Base-by-base conservation (phyloP, 805 yeast genomes). In the Trichomonascus vanleenenianus region DNA sequence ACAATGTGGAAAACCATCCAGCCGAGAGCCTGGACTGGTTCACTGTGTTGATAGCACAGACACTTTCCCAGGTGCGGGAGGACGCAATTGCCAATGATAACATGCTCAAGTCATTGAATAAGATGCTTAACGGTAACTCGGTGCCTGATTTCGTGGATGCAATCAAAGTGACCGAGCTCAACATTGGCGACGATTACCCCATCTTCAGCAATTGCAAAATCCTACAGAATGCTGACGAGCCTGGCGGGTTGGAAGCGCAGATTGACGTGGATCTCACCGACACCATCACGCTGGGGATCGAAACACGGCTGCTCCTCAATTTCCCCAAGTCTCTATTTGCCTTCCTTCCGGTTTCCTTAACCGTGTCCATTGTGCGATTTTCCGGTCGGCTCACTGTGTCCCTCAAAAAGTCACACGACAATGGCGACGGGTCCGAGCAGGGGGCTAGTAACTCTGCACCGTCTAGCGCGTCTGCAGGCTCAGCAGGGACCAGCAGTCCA, bases 21-120 rank as follows among this genome's bases (percentile, higher is more conserved):
- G 76, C 97, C 0, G 98, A 93, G 66, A 83, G 96, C 0, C 67
- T 93, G 49, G 98, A 93, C 62, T 93, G 98, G 98, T 87, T 93
- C 63, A 93, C 91, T 53, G 97, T 93, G 1, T 70, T 93, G 32
- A 75, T 93, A 15, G 98, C 97, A 0, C 97, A 93, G 61, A 81
- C 88, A 6, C 79, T 93, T 20, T 78, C 85, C 30, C 95, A 89
- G 52, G 74, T 88, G 50, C 75, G 98, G 47, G 75, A 81, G n/a
- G 97, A 93, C 60, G 97, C 97, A 0, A 66, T 86, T 46, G 71
- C 76, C 36, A 79, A 88, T 41, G 93, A 93, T 60, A 88, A 87
- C 60, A 83, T 93, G 20, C 79, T 89, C 50, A 82, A 84, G 52
- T 80, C 88, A 1, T 68, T 93, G 42, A 81, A 85, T 56, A 78